Evolutionary conservation across 306 rosid species (phyloP).

Genomic region (Erythrophleum fordii): DNA sequence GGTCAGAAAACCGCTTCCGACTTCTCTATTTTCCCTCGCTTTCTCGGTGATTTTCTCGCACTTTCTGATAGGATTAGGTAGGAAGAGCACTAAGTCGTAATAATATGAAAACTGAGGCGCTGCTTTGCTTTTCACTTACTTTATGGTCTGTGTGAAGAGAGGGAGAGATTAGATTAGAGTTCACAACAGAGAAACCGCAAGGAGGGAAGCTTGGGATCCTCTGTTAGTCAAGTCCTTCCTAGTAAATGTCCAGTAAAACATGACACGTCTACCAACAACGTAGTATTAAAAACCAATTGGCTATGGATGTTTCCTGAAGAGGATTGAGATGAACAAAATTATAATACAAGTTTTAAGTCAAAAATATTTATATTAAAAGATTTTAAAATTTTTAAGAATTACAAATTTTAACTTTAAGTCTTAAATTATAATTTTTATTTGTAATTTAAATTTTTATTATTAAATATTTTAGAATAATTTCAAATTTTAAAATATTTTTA

Average conservation of each 20-base stretch:
- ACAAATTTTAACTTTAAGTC: too few species aligned
- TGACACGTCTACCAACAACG: background rate
- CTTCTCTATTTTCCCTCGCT: background rate
- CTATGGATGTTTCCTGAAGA: background rate
- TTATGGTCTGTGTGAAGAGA: conserved; percentile 8
- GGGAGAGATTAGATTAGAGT: background rate
- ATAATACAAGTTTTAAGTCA: too few species aligned
- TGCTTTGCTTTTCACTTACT: conserved; percentile 55
- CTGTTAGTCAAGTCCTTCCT: conserved; percentile 23
- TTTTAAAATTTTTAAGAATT: too few species aligned
- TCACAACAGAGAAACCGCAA: background rate
- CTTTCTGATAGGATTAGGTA: conserved; percentile 51
- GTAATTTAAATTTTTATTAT: too few species aligned
- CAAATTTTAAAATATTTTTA: too few species aligned
- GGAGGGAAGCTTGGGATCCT: conserved; percentile 29
- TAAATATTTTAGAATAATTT: too few species aligned
- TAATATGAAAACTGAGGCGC: background rate
- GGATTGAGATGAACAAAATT: too few species aligned
- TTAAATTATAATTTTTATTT: too few species aligned
- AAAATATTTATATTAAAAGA: too few species aligned
- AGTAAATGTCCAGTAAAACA: background rate
- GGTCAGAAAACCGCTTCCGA: background rate
- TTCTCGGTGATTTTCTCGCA: background rate
- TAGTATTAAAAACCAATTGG: background rate
- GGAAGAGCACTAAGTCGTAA: conserved; percentile 39